Base-by-base conservation (phyloP, 495 filamentous ascomycete genomes). In the Penicillium dipodomyicola region DNA sequence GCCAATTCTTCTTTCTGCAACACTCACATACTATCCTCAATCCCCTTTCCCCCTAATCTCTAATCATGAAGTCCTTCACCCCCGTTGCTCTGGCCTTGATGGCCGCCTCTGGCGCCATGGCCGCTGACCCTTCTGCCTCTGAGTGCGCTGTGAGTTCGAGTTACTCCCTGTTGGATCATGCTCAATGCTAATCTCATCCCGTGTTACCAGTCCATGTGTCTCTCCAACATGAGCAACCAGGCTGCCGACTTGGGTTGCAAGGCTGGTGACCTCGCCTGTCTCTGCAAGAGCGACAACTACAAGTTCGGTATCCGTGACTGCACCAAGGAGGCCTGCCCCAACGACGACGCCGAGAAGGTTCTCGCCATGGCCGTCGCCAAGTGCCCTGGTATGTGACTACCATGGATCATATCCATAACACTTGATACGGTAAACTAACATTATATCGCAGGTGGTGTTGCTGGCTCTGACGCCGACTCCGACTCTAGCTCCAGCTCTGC, bases 301-400 rank as follows among this genome's bases (percentile, higher is more conserved):
- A 68, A 71, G 57, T 88, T 84, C 65, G 91, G 91, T 66, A 77
- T 96, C 57, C 86, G 83, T 46, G 91, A 96, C 75, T 96, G 91
- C 80, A 82, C 88, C 49, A 69, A 75, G 54, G 69, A 87, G 72
- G 78, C 82, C 49, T 95, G 91, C 77, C 69, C 72, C 14, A 64
- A 70, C 15, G 75, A 76, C 54, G 74, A 80, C 51, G 65, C 72
- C 11, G 57, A 56, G 23, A 68, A 69, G 54, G 74, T 74, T 12
- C 45, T 77, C 32, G 25, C 64, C 12, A 62, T 64, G 69, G 79
- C 74, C 51, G 58, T 70, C 49, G 69, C 65, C 29, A 49, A 68
- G 54, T 74, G 71, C 70, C 65, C 74, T 59, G 62, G 64, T 58
- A 59, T 12, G 64, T 60, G 30, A 10, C 27, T 41, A 4, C 8